Conservation (phyloP, 306 rosid species). For the Senna tora region DNA sequence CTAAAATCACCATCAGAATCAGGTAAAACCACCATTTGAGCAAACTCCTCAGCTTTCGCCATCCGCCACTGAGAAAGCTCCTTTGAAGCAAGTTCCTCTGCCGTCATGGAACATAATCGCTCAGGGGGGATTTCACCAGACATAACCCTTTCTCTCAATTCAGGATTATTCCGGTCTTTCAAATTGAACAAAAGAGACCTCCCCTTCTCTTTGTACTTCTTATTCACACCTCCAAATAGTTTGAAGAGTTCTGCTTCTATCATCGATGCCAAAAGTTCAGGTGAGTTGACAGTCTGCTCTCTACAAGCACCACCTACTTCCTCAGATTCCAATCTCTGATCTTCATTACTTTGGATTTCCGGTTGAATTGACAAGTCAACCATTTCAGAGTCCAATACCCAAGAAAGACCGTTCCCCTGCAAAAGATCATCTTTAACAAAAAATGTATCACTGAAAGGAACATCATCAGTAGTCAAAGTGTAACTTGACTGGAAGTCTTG, state of each 20-base stretch:
- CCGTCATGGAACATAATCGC: conserved; percentile 88
- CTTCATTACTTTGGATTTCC: conserved; percentile 49
- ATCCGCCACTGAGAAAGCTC: conserved; percentile 98
- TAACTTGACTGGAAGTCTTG: conserved; percentile 64
- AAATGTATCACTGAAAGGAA: conserved; percentile 74
- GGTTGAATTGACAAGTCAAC: conserved; percentile 48
- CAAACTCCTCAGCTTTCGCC: conserved; percentile 99
- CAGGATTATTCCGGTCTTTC: conserved; percentile 96
- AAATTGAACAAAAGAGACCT: conserved; percentile 95
- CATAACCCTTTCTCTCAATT: conserved; percentile 89
- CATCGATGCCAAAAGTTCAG: conserved; percentile 65
- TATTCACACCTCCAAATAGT: conserved; percentile 95
- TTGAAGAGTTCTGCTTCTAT: conserved; percentile 89
- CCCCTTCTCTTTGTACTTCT: conserved; percentile 98
- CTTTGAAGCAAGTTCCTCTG: conserved; percentile 98
- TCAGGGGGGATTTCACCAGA: conserved; percentile 80
- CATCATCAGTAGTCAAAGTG: conserved; percentile 69
- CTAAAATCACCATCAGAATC: conserved; percentile 84
- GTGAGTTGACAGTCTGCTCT: conserved; percentile 45
- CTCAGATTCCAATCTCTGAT: conserved; percentile 47
- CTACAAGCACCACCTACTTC: conserved; percentile 42
- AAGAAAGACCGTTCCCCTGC: conserved; percentile 96
- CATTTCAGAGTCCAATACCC: conserved; percentile 82
- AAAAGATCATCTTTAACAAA: conserved; percentile 88
- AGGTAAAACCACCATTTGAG: conserved; percentile 92